Evolutionary conservation across 441 rosid species (phyloP), one percentile per base, ranked within the genome.

Genomic region (Euphorbia corollata): DNA sequence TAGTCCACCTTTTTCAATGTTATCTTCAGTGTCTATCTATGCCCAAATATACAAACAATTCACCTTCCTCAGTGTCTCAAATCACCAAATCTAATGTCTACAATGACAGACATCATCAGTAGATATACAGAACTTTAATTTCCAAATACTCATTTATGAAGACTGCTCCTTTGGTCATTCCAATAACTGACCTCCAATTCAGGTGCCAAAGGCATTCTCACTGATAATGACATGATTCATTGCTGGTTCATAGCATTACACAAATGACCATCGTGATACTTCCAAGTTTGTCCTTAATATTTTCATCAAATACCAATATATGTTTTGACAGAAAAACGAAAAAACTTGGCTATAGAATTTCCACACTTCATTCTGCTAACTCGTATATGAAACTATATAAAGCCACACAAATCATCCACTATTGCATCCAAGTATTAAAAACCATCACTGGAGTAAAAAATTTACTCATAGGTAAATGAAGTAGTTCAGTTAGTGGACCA

Each of bases 181-280:
- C 45, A 61, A 54, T 60, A 8, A 61, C 15, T 53, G 13, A 34
- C 58, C 19, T 72, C 59, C 0, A 62, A 43, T 59, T 30, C 34
- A 38, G n/a, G 51, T 5, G 18, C 8, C 59, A 51, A 38, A 59
- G 22, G 15, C 2, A 18, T 16, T 47, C 19, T 47, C n/a, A 4
- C 15, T 13, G 16, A 50, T 18, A n/a, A 27, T 12, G 18, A 15
- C 12, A 5, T 57, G 13, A 23, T 48, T 24, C 23, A 4, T 63
- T 34, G 22, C 38, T 19, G 8, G 41, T n/a, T 59, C 34, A 59
- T 41, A 56, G 36, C 59, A 53, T 16, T 24, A 22, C 39, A 36
- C 20, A 6, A 41, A 41, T 48, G 20, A 2, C 22, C 10, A 8
- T 57, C 39, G 27, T 43, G 45, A 43, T n/a, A 24, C 18, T 41